Base-by-base conservation (phyloP, 768 basidiomycete genomes). In the Tylopilus rubrobrunneus region DNA sequence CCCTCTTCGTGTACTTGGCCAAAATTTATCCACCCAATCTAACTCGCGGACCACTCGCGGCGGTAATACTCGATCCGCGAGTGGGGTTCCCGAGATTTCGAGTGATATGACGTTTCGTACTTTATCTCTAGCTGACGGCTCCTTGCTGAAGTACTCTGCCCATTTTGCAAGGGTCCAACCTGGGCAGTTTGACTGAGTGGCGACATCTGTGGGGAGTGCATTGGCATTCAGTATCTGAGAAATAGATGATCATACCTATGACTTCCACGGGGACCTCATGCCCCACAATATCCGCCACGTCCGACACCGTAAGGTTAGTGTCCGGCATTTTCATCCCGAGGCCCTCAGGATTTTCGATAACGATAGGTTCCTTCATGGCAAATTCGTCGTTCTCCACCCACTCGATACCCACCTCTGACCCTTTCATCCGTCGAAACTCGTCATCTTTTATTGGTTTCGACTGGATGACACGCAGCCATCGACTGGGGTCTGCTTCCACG, bases 11-110 rank as follows among this genome's bases (percentile, higher is more conserved):
- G 83, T 83, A 52, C 78, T 78, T 0, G 94, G 94, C 96, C 96
- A 99, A 68, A 86, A 91, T 56, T 87, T 89, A 67, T 97, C 93
- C 7, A 98, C 96, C 96, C 96, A 99, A 63, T 98, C 97, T 59
- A 98, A 68, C 52, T 98, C 91, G 49, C 89, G 79, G 36, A 91
- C 89, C 23, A 98, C 69, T 56, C 82, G 81, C 2, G 96, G 96
- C 4, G 94, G 93, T 3, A 84, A 71, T 23, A 99, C 84, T 67
- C 79, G 78, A 59, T 89, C 82, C 9, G 86, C 87, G 7, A 98
- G 77, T 48, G 81, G 74, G 4, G 92, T 93, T 7, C 90, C 92
- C 2, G 91, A 91, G 25, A 98, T 86, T 68, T 99, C 96, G 47
- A 98, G 74, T 3, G 92, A 94, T 51, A 99, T 99, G 29, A 99